Conservation (phyloP, 169 alveolate species). For the Plasmodium knowlesi region DNA sequence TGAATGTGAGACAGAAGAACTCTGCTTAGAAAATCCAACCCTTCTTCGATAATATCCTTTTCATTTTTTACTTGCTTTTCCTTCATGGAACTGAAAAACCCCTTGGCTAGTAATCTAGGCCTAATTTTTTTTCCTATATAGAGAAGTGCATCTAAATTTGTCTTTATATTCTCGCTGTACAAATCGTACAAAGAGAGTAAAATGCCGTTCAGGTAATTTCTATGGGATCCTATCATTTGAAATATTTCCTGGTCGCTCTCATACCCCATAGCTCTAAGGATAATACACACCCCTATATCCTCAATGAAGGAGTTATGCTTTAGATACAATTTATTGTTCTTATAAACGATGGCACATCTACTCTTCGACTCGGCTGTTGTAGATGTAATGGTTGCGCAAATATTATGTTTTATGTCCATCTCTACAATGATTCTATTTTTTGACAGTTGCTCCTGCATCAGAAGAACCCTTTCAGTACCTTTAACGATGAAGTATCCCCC, state of each 20-base stretch:
- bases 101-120: slow-evolving; percentile 87
- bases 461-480: slow-evolving; percentile 98
- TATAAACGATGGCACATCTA: slow-evolving; percentile 95
- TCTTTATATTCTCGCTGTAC: slow-evolving; percentile 80
- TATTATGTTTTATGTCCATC: slow-evolving; percentile 93
- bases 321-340: slow-evolving; percentile 93
- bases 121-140: slow-evolving; percentile 87
- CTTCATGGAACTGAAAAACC: slow-evolving; percentile 85
- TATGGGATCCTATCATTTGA: slow-evolving; percentile 94
- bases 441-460: slow-evolving; percentile 98
- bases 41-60: slow-evolving; percentile 92
- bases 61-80: slow-evolving; percentile 86
- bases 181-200: slow-evolving; percentile 65
- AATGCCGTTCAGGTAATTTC: slow-evolving; percentile 53
- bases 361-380: slow-evolving; percentile 98
- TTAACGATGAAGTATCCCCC: slow-evolving; percentile 99
- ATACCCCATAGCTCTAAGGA: slow-evolving; percentile 98
- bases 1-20: slow-evolving; percentile 94
- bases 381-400: slow-evolving; percentile 97
- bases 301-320: slow-evolving; percentile 96
- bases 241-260: slow-evolving; percentile 98
- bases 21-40: slow-evolving; percentile 93
- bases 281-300: slow-evolving; percentile 96
- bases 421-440: slow-evolving; percentile 99
- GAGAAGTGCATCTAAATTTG: slow-evolving; percentile 82